Evolutionary conservation across 139 green algal genomes (phyloP).

Genomic region (Zygnema cylindricum): DNA sequence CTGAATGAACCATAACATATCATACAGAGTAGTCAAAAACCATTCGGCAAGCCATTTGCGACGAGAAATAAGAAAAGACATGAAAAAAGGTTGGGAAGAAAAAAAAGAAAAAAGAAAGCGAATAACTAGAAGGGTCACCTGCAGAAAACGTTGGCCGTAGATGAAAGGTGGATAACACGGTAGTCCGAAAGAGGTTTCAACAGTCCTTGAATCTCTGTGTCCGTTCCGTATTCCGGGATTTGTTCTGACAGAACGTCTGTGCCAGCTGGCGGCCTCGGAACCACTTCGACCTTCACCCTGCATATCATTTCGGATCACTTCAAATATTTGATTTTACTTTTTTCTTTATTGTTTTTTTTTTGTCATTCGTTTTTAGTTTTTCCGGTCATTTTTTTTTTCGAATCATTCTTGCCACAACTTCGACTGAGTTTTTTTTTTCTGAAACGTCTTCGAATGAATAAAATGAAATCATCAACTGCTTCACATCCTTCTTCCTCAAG

Average conservation of each 20-base stretch:
- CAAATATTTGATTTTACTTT: background rate
- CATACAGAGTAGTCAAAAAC: background rate
- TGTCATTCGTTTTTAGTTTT: no score
- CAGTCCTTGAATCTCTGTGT: background rate
- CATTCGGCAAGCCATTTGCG: background rate
- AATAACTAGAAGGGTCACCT: slow-evolving; percentile 3
- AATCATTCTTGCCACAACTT: background rate
- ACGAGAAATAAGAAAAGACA: no score
- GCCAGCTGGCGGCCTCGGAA: background rate
- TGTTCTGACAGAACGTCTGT: background rate
- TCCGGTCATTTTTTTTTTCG: background rate
- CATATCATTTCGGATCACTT: background rate
- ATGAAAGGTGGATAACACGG: slow-evolving; percentile 1
- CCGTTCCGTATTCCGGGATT: background rate
- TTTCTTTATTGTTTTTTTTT: no score
- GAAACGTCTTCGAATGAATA: background rate
- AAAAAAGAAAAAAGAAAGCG: background rate
- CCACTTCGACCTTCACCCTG: slow-evolving; percentile 9
- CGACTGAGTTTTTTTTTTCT: background rate
- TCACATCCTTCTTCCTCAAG: no score
- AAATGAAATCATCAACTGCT: background rate
- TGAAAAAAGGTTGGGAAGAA: background rate
- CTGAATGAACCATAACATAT: background rate
- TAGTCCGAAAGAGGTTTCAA: background rate
- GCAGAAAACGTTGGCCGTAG: background rate